These are phyloP conservation scores for Yarrowia phangngaensis DNA, from an alignment of 805 yeast species.

Conservation along the genomic window DNA sequence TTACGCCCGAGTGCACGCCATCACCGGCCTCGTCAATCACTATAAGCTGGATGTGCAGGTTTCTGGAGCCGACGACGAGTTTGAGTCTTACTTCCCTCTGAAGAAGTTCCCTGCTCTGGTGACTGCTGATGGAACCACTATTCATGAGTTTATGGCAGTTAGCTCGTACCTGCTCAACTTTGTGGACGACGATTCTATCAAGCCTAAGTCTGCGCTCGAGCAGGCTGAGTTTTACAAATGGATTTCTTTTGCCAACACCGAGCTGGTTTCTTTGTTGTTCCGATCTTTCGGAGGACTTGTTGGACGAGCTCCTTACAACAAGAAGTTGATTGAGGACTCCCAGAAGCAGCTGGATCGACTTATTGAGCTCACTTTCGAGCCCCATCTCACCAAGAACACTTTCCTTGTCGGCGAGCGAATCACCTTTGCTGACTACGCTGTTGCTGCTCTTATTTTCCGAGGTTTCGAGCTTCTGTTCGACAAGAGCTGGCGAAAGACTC, in stretches of 20 bases:
- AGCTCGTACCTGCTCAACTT: constrained; percentile 43
- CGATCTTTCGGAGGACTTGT: constrained; percentile 54
- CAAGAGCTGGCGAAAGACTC: constrained; percentile 55
- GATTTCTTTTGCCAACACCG: constrained; percentile 63
- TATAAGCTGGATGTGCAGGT: constrained; percentile 56
- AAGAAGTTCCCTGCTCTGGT: constrained; percentile 57
- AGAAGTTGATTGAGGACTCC: constrained; percentile 56
- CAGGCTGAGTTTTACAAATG: constrained; percentile 21
- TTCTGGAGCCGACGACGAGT: constrained; percentile 43
- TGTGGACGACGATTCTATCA: constrained; percentile 26
- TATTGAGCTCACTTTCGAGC: constrained; percentile 41
- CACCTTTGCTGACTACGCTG: constrained; percentile 62
- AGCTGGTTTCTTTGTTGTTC: constrained; percentile 50
- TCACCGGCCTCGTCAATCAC: constrained; percentile 45
- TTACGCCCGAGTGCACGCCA: constrained; percentile 31
- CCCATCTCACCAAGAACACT: constrained; percentile 50
- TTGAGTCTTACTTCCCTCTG: constrained; percentile 52
- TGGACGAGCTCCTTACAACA: constrained; percentile 74
- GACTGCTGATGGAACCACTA: constrained; percentile 62
- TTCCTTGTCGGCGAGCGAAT: constrained; percentile 67
- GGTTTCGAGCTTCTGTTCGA: constrained; percentile 61
- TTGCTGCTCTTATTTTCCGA: constrained; percentile 50
- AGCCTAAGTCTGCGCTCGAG: constrained; percentile 15
- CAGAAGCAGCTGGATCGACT: constrained; percentile 42
- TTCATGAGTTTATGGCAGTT: constrained; percentile 63